Base-by-base conservation (phyloP, 495 filamentous ascomycete species). In the Aspergillus egyptiacus region DNA sequence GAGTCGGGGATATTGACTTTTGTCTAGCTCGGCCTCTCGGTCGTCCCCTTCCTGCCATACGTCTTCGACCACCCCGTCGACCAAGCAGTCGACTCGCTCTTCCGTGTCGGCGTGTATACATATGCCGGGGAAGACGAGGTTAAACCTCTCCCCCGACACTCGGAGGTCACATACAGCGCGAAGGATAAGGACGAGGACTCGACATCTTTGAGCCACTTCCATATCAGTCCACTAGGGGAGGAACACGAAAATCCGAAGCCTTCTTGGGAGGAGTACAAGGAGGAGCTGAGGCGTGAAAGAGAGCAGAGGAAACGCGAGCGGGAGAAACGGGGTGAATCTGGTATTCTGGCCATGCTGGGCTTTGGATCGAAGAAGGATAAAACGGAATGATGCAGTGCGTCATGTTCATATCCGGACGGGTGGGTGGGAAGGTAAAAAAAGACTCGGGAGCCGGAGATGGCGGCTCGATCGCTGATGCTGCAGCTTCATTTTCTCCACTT, bases 1-100 rank as follows among this genome's bases (percentile, higher is more conserved):
- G 32, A 24, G 20, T 23, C 22, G 13, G 7, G 15, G 13, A 10
- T 11, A 34, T 2, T 17, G 15, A 8, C 20, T 19, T 23, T 9
- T 6, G 6, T n/a, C 32, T 57, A 83, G 55, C 77, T 98, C 24
- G 93, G 93, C 43, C 70, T 98, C 39, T 73, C 87, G 4, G 81
- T 90, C 27, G 91, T 98, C 18, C 93, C 93, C 6, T 86, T 89
- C 66, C 69, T 98, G 36, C 93, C 93, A 0, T 90, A 76, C 47
- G 61, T 96, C 32, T 98, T 97, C 62, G 93, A 98, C 58, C 78
- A 96, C 60, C 91, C 93, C 8, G 87, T 98, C 19, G 93, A 96
- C 65, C 73, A 86, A 46, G 89, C 84, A 0, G 84, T 95, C 2
- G 91, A 96, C 57, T 95, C 86, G 87, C 61, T 72, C 7, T 96